Base-by-base conservation (phyloP, 2,329 filamentous ascomycete genomes). In the Pyrenophora tritici-repentis region DNA sequence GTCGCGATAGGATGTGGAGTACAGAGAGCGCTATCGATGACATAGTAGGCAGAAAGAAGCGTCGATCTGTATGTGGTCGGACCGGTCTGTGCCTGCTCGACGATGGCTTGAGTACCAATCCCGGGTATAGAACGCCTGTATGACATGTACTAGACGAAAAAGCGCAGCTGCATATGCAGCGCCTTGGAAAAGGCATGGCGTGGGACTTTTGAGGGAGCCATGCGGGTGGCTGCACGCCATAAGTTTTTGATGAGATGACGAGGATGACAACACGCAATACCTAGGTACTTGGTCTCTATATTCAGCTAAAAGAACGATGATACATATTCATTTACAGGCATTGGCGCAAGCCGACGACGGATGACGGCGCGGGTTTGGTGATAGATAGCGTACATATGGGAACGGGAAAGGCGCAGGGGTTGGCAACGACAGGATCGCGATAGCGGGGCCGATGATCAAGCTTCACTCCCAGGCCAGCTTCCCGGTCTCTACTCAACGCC, bases 321-420 rank as follows among this genome's bases (percentile, higher is more conserved):
- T 5, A 5, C 18, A 20, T 20, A 20, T 20, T 5, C 18, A 20
- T 20, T 5, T 20, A 20, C 18, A 20, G 2, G 18, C 18, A 3
- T 20, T 3, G 1, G 18, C 18, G 18, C 37, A 14, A 32, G 13
- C 22, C 32, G 26, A 40, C 17, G 13, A 32, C 33, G 39, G 18
- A 52, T 18, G 41, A 18, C 20, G 16, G 26, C 1, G 26, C 9
- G 26, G 9, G 8, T 13, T 9, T 7, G 6, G 20, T 22, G 14
- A 32, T 6, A 32, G 29, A 17, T n/a, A n/a, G n/a, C n/a, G n/a
- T n/a, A n/a, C n/a, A n/a, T 31, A 18, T 3, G 20, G 9, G 26
- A 43, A 33, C 49, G 44, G 44, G 49, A 48, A 41, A 39, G 12
- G 17, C 36, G 36, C 48, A 47, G 32, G 37, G 24, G 29, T 42